Conservation (phyloP, 2,329 filamentous ascomycete species). For the Catunica adiposa region DNA sequence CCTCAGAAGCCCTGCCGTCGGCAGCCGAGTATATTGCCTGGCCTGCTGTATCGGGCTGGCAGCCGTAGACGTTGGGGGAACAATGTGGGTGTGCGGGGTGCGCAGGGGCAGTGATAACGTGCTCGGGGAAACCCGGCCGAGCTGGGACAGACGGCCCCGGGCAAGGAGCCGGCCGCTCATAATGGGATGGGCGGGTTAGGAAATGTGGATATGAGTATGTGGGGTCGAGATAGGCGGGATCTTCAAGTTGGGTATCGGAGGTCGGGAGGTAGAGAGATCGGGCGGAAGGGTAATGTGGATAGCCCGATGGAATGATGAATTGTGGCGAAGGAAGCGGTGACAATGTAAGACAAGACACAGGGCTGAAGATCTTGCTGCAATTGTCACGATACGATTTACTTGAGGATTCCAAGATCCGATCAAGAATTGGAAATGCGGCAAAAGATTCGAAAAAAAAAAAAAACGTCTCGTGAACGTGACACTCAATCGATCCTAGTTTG, state of each 20-base stretch:
- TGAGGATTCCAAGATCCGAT: not conserved
- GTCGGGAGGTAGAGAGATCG: not conserved
- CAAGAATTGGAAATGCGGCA: not conserved
- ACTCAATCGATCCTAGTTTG: not conserved
- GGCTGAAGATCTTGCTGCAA: too few species aligned
- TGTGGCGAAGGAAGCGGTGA: not conserved
- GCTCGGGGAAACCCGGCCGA: conserved; percentile 7
- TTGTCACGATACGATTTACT: not conserved
- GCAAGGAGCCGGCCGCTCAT: conserved; percentile 15
- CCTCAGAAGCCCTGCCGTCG: conserved; percentile 52
- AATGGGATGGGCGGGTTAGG: not conserved
- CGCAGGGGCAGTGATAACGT: conserved; percentile 2
- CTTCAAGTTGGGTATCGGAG: not conserved
- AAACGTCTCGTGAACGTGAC: not conserved
- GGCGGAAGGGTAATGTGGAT: not conserved
- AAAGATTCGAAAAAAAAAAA: not conserved
- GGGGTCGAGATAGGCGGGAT: not conserved
- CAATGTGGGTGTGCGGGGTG: not conserved
- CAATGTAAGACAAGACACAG: not conserved
- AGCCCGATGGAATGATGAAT: not conserved
- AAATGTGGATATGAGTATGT: not conserved
- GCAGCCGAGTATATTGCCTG: conserved; percentile 35
- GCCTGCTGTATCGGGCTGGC: not conserved
- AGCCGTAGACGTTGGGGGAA: not conserved
- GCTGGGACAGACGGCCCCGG: conserved; percentile 12